A percentile compares a stretch with the other conserved stretches of the same genome.
Evolutionary conservation across 1,284 basidiomycete species (phyloP).

Genomic region (Irpex sp.): DNA sequence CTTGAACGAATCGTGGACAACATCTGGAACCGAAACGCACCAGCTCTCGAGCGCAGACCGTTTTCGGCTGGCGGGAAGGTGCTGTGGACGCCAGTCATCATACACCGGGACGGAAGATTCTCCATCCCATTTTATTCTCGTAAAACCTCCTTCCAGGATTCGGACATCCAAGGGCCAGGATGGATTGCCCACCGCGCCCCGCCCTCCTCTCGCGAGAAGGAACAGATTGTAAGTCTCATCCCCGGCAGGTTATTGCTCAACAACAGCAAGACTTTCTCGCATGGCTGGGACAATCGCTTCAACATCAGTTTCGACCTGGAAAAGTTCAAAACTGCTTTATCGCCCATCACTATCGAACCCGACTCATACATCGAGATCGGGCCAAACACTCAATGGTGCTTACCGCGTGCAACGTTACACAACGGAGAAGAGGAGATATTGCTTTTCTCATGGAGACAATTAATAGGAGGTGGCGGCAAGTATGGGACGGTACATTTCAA

Average conservation of each 20-base stretch:
- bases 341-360: not conserved
- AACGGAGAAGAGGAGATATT: not conserved
- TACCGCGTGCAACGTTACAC: not conserved
- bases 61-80: slow-evolving; percentile 58
- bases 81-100: slow-evolving; percentile 51
- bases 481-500: no score
- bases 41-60: not conserved
- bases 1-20: slow-evolving; percentile 42
- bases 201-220: not conserved
- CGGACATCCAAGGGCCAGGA: not conserved
- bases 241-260: slow-evolving; percentile 21
- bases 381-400: not conserved
- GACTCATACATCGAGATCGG: not conserved
- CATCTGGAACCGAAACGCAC: slow-evolving; percentile 34
- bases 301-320: slow-evolving; percentile 37
- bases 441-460: not conserved
- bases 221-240: slow-evolving; percentile 30
- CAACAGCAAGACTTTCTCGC: no score
- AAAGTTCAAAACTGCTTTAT: not conserved
- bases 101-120: slow-evolving; percentile 6
- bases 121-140: not conserved
- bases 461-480: no score
- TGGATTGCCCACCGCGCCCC: slow-evolving; percentile 5
- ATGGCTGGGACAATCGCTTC: slow-evolving; percentile 54
- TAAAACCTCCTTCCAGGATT: not conserved